Conservation (phyloP, 2,329 filamentous ascomycete genomes). For the Penicillium sp. region DNA sequence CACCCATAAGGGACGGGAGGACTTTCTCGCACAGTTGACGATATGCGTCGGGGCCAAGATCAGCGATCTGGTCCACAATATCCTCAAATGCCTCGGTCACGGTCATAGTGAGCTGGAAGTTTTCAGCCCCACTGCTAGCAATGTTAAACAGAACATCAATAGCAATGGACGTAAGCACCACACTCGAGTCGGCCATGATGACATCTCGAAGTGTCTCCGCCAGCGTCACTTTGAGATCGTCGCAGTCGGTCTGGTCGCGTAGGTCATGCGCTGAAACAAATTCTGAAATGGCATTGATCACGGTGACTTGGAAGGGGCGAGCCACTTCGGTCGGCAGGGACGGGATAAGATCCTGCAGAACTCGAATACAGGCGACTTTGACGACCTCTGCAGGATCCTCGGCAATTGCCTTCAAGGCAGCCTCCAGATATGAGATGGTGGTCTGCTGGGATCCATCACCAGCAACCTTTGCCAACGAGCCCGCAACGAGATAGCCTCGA, state of each 20-base stretch:
- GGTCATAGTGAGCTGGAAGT: conserved; percentile 87
- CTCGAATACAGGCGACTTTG: conserved; percentile 87
- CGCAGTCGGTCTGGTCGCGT: conserved; percentile 80
- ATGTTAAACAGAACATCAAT: conserved; percentile 84
- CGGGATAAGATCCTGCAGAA: conserved; percentile 71
- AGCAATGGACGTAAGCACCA: conserved; percentile 72
- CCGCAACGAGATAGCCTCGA: conserved; percentile 84
- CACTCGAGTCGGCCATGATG: conserved; percentile 76
- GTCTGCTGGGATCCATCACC: conserved; percentile 55
- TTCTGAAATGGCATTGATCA: conserved; percentile 65
- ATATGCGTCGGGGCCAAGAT: conserved; percentile 69
- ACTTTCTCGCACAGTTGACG: conserved; percentile 81
- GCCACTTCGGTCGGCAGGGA: conserved; percentile 56
- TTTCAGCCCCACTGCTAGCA: conserved; percentile 83
- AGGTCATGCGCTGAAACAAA: conserved; percentile 83
- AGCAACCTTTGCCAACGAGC: conserved; percentile 73
- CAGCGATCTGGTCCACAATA: conserved; percentile 71
- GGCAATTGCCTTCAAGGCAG: conserved; percentile 73
- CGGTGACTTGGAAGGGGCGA: conserved; percentile 62
- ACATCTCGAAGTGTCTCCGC: conserved; percentile 83
- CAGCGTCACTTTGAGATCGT: conserved; percentile 88
- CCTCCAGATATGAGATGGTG: conserved; percentile 52
- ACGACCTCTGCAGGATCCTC: conserved; percentile 83
- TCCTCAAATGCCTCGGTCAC: conserved; percentile 92
- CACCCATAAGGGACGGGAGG: conserved; percentile 82